Evolutionary conservation across 805 yeast species (phyloP), one percentile per base, ranked within the genome.

Genomic region (Spathaspora girioi): DNA sequence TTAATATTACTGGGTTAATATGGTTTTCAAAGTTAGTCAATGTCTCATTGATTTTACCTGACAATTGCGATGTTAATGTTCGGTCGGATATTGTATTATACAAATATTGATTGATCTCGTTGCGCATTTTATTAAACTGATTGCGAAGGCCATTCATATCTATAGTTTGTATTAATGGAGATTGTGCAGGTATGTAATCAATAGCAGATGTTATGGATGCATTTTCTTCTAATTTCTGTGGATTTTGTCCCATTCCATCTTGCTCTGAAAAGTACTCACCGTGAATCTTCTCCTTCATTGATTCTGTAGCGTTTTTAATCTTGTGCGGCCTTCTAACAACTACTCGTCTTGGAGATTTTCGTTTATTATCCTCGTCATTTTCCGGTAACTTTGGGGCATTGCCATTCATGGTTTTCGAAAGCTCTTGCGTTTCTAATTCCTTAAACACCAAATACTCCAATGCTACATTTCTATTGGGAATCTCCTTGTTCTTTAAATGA

Each of bases 401-500:
- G 15, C 44, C 44, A 42, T 42, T 42, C 8, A 14, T 7, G 9
- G 5, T 29, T 29, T 49, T 47, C n/a, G 43, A 29, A 35, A 35
- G 3, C 40, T 35, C 40, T 15, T 35, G 40, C 9, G 40, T 41
- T 5, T 50, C 54, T 32, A 41, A n/a, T 46, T 55, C 58, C 40
- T 53, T 55, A 40, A 38, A 40, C 12, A 52, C 40, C 20, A 55
- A 49, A 46, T 55, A 55, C 18, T 52, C 55, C 41, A 55, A 50
- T 18, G 58, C 58, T 8, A 55, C 19, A 31, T 52, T 48, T 11
- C 58, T 48, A 46, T 51, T 50, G 12, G 58, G 58, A n/a, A 55
- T 55, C 35, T 55, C 58, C 38, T 55, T 55, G 19, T 38, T 52
- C 12, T 49, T 48, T 38, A 55, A 52, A 40, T 50, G 54, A 38